A percentile compares a stretch with the other conserved stretches of the same genome.
Conservation (phyloP, 208 protist genomes). For the Acanthamoeba rhysodes region DNA sequence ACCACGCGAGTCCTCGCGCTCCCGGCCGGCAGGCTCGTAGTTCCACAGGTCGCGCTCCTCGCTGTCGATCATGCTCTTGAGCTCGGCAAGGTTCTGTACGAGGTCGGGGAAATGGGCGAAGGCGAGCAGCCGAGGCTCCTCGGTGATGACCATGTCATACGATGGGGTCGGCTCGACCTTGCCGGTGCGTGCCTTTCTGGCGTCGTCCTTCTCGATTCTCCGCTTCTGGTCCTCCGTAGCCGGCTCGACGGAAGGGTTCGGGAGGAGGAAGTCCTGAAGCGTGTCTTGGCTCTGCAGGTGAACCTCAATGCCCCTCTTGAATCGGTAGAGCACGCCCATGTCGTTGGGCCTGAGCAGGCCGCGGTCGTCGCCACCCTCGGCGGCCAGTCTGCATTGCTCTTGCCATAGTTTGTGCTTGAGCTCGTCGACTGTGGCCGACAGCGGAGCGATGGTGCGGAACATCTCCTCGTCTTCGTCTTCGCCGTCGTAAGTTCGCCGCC, state of each 20-base stretch:
- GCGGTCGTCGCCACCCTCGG: conserved; percentile 18
- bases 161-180: not conserved
- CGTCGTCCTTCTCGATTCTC: not conserved
- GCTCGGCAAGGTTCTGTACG: not conserved
- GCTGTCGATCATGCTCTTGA: conserved; percentile 42
- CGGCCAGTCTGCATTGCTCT: conserved; percentile 4
- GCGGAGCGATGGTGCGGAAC: conserved; percentile 46
- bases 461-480: not conserved
- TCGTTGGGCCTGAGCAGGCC: conserved; percentile 37
- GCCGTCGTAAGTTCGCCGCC: not conserved
- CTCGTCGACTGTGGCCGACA: conserved; percentile 25
- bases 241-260: not conserved
- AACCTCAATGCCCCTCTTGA: not conserved
- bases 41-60: conserved; percentile 43
- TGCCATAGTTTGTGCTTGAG: conserved; percentile 69
- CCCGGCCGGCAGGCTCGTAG: not conserved
- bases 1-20: not conserved
- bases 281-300: not conserved
- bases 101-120: conserved; percentile 67
- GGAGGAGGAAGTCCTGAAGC: conserved; percentile 36
- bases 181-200: not conserved
- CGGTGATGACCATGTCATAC: conserved; percentile 26
- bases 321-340: conserved; percentile 50
- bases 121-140: conserved; percentile 25
- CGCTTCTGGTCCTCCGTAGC: not conserved